Conservation (phyloP, 2,329 filamentous ascomycete species). For the Fusarium nurragi region DNA sequence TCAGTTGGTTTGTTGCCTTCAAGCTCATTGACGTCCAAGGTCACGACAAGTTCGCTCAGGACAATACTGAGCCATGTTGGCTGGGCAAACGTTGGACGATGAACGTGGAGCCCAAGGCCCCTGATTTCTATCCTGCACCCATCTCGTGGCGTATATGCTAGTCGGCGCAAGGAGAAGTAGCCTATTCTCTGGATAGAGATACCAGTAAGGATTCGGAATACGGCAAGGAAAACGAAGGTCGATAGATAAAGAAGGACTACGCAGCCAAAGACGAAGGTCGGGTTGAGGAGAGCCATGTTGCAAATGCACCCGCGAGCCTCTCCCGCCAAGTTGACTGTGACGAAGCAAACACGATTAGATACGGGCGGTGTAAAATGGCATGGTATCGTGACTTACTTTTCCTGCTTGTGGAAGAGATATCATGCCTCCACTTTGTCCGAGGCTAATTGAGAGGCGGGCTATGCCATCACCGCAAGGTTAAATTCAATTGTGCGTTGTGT, state of each 20-base stretch:
- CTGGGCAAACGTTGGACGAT: slow-evolving; percentile 95
- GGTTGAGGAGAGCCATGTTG: slow-evolving; percentile 72
- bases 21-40: slow-evolving; percentile 77
- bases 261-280: slow-evolving; percentile 87
- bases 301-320: slow-evolving; percentile 38
- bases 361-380: slow-evolving; percentile 40
- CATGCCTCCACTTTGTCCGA: slow-evolving; percentile 42
- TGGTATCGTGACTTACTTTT: slow-evolving; percentile 40
- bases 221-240: slow-evolving; percentile 92
- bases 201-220: slow-evolving; percentile 90
- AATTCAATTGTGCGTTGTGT: slow-evolving; percentile 17
- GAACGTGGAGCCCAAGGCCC: slow-evolving; percentile 85
- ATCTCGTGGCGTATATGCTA: slow-evolving; percentile 89
- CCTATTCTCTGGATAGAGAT: slow-evolving; percentile 96
- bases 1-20: slow-evolving; percentile 57
- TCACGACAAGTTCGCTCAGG: slow-evolving; percentile 84
- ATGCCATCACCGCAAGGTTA: slow-evolving; percentile 41
- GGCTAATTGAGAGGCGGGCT: slow-evolving; percentile 35
- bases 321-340: slow-evolving; percentile 40
- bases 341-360: slow-evolving; percentile 28
- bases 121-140: slow-evolving; percentile 90
- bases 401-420: slow-evolving; percentile 38
- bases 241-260: slow-evolving; percentile 87
- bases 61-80: slow-evolving; percentile 96
- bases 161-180: slow-evolving; percentile 88